Conservation (phyloP, 176 grass and related monocot genomes). For the Otatea glauca region DNA sequence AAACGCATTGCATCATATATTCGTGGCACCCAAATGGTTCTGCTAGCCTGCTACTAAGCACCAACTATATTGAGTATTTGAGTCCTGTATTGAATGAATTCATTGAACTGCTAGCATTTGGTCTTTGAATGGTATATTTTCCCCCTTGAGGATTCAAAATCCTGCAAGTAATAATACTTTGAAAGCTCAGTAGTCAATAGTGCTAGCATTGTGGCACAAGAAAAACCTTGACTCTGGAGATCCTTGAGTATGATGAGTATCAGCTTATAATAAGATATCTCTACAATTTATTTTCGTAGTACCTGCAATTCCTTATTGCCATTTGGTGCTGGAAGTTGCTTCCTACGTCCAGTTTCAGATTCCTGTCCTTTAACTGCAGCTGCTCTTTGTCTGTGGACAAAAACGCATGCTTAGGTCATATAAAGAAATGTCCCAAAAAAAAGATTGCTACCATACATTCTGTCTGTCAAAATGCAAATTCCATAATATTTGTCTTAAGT, state of each 20-base stretch:
- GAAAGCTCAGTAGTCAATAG: background rate
- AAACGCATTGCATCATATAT: slow-evolving; percentile 22
- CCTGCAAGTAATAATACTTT: slow-evolving; percentile 30
- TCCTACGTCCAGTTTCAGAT: slow-evolving; percentile 68
- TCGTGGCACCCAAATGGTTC: background rate
- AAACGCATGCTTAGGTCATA: background rate
- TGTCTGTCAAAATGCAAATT: slow-evolving; percentile 8
- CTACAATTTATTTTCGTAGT: slow-evolving; percentile 40
- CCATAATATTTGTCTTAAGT: background rate
- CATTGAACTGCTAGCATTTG: slow-evolving; percentile 10
- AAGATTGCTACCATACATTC: background rate
- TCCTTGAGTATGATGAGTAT: slow-evolving; percentile 11
- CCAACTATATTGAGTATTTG: background rate
- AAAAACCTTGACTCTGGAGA: slow-evolving; percentile 20
- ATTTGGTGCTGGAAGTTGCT: slow-evolving; percentile 69
- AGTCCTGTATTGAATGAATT: slow-evolving; percentile 19
- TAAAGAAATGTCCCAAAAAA: slow-evolving; percentile 18
- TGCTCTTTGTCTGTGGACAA: slow-evolving; percentile 73
- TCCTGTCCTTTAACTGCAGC: slow-evolving; percentile 74
- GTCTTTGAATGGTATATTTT: slow-evolving; percentile 17
- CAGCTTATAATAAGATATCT: slow-evolving; percentile 12
- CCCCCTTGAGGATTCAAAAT: background rate
- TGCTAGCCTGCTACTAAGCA: slow-evolving; percentile 21
- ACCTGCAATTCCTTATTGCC: slow-evolving; percentile 78
- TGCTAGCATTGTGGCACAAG: slow-evolving; percentile 11